Evolutionary conservation across 768 basidiomycete species (phyloP).

Genomic region (Termitomyces heimii): DNA sequence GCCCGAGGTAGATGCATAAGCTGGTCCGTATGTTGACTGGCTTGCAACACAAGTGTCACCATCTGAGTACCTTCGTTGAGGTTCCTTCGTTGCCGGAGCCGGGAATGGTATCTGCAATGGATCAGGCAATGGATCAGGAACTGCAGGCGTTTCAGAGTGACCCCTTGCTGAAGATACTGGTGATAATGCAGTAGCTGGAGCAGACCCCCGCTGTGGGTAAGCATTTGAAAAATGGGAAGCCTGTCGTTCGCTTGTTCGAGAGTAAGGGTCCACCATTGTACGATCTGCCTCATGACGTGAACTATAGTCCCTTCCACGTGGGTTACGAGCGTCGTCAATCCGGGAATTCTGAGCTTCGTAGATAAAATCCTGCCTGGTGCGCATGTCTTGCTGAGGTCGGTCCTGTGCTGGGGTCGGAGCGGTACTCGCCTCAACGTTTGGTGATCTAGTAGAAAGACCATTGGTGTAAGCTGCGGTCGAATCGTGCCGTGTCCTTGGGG

Average conservation of each 20-base stretch:
- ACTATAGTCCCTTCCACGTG: neutral
- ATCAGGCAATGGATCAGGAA: too few relatives aligned
- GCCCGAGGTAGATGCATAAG: neutral
- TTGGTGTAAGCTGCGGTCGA: neutral
- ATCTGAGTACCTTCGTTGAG: conserved; percentile 34
- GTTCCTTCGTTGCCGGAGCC: conserved; percentile 22
- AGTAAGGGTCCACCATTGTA: neutral
- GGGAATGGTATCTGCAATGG: conserved; percentile 17
- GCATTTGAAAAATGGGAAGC: neutral
- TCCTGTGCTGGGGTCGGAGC: neutral
- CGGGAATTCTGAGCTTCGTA: neutral
- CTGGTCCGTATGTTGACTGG: conserved; percentile 3
- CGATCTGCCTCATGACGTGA: neutral
- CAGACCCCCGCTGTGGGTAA: neutral
- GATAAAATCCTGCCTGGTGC: neutral
- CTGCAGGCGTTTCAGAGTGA: neutral
- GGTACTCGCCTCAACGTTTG: neutral
- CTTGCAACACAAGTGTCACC: conserved; percentile 20
- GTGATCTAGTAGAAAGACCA: neutral
- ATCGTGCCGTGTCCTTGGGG: conserved; percentile 1
- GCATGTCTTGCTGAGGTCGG: neutral
- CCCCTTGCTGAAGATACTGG: neutral
- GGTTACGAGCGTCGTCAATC: neutral
- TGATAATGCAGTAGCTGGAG: neutral
- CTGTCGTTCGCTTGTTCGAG: neutral